Conservation (phyloP, 208 protist species). For the Trypanosoma platydactyli region DNA sequence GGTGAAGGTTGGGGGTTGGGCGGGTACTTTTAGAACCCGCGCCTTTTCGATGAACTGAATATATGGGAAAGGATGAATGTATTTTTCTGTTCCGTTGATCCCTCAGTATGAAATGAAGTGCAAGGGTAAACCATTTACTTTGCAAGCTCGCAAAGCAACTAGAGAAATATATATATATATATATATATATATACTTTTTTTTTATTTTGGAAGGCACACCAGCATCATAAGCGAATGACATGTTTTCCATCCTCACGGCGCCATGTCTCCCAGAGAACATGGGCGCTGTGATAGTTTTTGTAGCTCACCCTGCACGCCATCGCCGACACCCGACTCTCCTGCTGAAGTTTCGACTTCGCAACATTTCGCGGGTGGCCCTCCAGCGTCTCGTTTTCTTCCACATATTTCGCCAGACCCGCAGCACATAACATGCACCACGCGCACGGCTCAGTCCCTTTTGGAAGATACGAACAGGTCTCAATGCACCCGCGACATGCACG, state of each 20-base stretch:
- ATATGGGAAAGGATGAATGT: too few species aligned
- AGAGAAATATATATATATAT: slow-evolving; percentile 17
- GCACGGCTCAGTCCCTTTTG: slow-evolving; percentile 12
- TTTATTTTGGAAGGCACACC: background rate
- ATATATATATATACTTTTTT: too few species aligned
- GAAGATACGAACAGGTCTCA: slow-evolving; percentile 13
- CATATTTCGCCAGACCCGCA: background rate
- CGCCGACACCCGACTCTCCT: background rate
- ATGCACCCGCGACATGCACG: slow-evolving; percentile 11
- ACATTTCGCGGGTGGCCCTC: slow-evolving; percentile 6
- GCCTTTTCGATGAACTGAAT: too few species aligned
- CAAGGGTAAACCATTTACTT: too few species aligned
- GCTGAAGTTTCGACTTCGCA: background rate
- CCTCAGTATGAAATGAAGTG: too few species aligned
- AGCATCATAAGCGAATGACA: background rate
- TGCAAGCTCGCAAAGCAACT: too few species aligned
- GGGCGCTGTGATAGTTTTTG: background rate
- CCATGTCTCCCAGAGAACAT: slow-evolving; percentile 11
- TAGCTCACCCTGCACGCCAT: background rate
- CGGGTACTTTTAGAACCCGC: too few species aligned
- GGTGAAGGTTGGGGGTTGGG: too few species aligned
- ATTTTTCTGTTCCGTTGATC: too few species aligned
- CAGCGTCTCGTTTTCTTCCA: background rate
- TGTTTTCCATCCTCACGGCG: background rate
- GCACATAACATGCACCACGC: slow-evolving; percentile 12